These are phyloP conservation scores for Citrullus amarus DNA, from an alignment of 306 rosid genomes.

Conservation along the genomic window DNA sequence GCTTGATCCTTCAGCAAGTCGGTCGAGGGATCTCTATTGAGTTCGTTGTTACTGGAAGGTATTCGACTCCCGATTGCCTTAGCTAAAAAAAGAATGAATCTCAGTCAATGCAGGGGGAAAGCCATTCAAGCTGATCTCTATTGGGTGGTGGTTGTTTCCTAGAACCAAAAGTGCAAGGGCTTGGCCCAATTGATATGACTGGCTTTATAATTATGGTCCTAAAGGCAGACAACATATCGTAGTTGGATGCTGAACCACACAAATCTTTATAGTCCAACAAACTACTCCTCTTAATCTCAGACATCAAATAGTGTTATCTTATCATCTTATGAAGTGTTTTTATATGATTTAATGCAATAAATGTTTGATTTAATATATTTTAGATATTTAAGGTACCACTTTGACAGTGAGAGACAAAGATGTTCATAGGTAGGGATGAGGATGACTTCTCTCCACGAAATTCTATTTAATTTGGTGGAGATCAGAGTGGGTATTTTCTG, in stretches of 20 bases:
- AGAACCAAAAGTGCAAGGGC: not conserved
- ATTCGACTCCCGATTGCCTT: too few relatives aligned
- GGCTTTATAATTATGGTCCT: not conserved
- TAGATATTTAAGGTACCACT: not conserved
- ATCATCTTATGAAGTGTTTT: not conserved
- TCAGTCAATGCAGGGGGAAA: not conserved
- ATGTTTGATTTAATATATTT: not conserved
- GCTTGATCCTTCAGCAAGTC: too few relatives aligned
- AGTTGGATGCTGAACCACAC: conserved; percentile 6
- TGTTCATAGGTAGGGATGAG: too few relatives aligned
- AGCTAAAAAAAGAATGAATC: too few relatives aligned
- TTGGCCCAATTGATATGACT: not conserved
- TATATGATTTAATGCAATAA: not conserved
- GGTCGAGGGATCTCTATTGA: too few relatives aligned
- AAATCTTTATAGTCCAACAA: not conserved
- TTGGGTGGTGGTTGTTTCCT: not conserved
- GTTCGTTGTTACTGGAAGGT: too few relatives aligned
- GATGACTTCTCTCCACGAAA: too few relatives aligned
- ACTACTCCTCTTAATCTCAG: not conserved
- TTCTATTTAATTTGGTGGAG: too few relatives aligned
- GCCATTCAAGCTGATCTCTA: not conserved
- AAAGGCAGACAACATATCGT: not conserved
- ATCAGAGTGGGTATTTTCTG: too few relatives aligned
- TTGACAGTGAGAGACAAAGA: not conserved
- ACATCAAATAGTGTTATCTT: not conserved